phyloP scores from a whole-genome alignment of 2,329 filamentous ascomycete species.

The Capronia epimyces region DNA sequence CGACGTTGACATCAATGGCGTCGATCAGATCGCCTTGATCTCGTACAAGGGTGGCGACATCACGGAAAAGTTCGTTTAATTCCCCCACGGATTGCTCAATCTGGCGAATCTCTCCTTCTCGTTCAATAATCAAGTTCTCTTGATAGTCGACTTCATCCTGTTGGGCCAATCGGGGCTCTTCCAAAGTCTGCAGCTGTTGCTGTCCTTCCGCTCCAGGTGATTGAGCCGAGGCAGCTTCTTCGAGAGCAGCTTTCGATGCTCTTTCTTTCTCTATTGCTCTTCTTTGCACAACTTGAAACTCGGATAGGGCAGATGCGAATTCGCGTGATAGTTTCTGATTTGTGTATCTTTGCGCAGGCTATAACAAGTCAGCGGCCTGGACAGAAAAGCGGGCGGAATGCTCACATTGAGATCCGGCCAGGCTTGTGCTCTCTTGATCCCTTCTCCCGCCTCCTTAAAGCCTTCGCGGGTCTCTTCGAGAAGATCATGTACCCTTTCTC shows the following conservation, averaged over 20 bases:
- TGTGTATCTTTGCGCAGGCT: constrained; percentile 94
- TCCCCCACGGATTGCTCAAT: constrained; percentile 96
- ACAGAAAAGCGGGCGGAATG: constrained; percentile 4
- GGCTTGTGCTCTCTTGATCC: constrained; percentile 82
- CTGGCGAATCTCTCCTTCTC: constrained; percentile 92
- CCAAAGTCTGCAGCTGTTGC: constrained; percentile 66
- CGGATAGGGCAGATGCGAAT: constrained; percentile 79
- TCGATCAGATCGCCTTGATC: constrained; percentile 89
- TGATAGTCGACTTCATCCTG: constrained; percentile 98
- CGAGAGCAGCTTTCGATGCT: constrained; percentile 74
- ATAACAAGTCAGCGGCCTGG: constrained; percentile 9
- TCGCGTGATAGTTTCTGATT: constrained; percentile 92
- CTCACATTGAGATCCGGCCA: constrained; percentile 78
- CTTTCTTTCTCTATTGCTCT: constrained; percentile 88
- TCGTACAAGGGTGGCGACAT: constrained; percentile 94
- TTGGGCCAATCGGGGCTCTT: constrained; percentile 73
- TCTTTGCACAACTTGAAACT: constrained; percentile 90
- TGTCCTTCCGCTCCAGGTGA: constrained; percentile 39
- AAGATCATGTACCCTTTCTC: constrained; percentile 81
- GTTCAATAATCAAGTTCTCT: constrained; percentile 89
- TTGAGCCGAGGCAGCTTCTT: constrained; percentile 40
- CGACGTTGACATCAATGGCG: constrained; percentile 82
- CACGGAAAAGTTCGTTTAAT: constrained; percentile 91
- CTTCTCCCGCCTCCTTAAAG: constrained; percentile 89
- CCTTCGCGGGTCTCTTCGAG: constrained; percentile 79